Percentiles rank a stretch among this genome's conserved stretches.
These are phyloP conservation scores for Powellomyces hirtus DNA, from an alignment of 192 early-diverging fungal species.

Conservation along the genomic window DNA sequence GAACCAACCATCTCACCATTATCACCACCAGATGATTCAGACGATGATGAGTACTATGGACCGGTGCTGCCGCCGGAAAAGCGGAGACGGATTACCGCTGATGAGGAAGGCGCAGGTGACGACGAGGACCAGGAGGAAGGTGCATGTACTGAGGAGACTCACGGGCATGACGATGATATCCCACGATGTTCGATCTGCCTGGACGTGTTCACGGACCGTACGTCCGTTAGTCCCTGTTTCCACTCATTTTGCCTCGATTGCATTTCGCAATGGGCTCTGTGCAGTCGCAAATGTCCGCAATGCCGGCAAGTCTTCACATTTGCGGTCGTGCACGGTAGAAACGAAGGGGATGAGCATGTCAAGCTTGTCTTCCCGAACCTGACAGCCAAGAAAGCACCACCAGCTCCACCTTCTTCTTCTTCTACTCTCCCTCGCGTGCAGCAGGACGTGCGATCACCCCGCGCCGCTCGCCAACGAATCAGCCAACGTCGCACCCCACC, in stretches of 20 bases:
- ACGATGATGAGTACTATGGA: background rate
- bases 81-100: background rate
- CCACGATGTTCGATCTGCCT: conserved; percentile 1
- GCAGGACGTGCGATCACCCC: too few species aligned
- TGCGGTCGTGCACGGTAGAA: conserved; percentile 4
- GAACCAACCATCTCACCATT: too few species aligned
- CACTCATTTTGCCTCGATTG: conserved; percentile 44
- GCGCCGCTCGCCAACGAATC: too few species aligned
- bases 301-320: conserved; percentile 29
- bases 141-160: background rate
- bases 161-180: background rate
- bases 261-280: conserved; percentile 32
- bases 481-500: too few species aligned
- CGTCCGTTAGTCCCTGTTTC: background rate
- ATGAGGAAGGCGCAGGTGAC: too few species aligned
- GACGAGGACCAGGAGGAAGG: background rate
- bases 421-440: too few species aligned
- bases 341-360: background rate
- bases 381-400: too few species aligned
- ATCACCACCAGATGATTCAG: too few species aligned
- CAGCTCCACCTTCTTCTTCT: too few species aligned
- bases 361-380: background rate
- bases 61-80: background rate
- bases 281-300: conserved; percentile 32
- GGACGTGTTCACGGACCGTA: background rate